Conservation (phyloP, 2,329 filamentous ascomycete species). For the Torrubiella hemipterigena region DNA sequence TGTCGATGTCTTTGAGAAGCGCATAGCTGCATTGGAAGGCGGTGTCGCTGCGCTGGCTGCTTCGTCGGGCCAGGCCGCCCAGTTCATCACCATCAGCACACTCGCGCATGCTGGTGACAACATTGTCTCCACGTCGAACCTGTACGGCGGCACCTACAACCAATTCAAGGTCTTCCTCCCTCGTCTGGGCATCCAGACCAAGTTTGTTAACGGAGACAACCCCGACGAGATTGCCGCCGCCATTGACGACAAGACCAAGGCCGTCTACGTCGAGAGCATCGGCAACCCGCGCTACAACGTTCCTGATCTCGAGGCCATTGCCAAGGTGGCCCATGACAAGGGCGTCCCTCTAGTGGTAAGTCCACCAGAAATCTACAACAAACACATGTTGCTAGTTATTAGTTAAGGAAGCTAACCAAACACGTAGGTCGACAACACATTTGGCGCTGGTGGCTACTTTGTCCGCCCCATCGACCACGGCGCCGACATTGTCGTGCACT, state of each 20-base stretch:
- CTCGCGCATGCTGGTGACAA: conserved; percentile 87
- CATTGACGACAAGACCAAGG: conserved; percentile 91
- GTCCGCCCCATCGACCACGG: conserved; percentile 78
- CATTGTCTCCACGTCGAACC: conserved; percentile 79
- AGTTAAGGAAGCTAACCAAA: not conserved
- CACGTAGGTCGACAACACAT: conserved; percentile 76
- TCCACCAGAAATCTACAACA: conserved; percentile 8
- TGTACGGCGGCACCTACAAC: conserved; percentile 95
- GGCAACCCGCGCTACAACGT: conserved; percentile 92
- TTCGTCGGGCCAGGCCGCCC: conserved; percentile 77
- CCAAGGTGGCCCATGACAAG: conserved; percentile 59
- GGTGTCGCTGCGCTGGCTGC: conserved; percentile 78
- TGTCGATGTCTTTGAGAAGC: conserved; percentile 91
- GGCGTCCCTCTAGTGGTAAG: conserved; percentile 53
- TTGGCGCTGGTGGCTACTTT: conserved; percentile 86
- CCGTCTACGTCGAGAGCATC: conserved; percentile 82
- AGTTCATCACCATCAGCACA: conserved; percentile 79
- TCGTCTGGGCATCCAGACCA: conserved; percentile 76
- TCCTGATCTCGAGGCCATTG: conserved; percentile 80
- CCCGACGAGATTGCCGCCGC: conserved; percentile 65
- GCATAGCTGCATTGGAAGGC: conserved; percentile 89
- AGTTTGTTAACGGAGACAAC: conserved; percentile 75
- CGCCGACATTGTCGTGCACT: conserved; percentile 89
- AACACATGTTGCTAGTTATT: not conserved
- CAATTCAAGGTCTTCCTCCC: conserved; percentile 88